These are phyloP conservation scores for Aspergillus ruber DNA, from an alignment of 2,329 filamentous ascomycete genomes.

Conservation along the genomic window DNA sequence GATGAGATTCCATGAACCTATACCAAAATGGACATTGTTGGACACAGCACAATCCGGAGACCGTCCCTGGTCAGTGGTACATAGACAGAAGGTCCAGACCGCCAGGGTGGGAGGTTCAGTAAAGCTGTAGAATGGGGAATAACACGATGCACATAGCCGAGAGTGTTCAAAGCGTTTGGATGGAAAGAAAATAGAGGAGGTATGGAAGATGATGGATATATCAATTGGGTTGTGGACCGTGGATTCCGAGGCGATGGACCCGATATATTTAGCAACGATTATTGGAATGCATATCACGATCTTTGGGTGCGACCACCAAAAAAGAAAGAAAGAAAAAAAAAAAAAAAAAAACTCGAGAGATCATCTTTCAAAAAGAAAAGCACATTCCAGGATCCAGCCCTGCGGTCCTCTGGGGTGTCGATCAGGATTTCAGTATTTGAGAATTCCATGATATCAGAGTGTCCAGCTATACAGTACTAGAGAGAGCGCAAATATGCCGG, in stretches of 20 bases:
- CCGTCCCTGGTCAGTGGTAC: neutral
- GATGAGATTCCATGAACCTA: neutral
- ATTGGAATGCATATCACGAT: neutral
- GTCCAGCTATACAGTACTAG: too few relatives aligned
- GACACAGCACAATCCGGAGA: neutral
- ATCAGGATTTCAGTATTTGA: too few relatives aligned
- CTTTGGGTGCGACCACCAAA: too few relatives aligned
- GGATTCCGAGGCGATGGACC: neutral
- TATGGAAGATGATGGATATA: neutral
- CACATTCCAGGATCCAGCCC: too few relatives aligned
- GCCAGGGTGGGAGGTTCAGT: neutral
- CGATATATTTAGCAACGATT: neutral
- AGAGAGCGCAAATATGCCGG: too few relatives aligned
- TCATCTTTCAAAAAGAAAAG: too few relatives aligned
- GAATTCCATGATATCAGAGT: too few relatives aligned
- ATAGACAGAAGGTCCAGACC: neutral
- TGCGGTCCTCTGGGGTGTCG: too few relatives aligned
- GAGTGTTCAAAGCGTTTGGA: neutral
- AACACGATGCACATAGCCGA: neutral
- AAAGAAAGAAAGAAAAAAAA: too few relatives aligned
- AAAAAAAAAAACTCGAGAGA: too few relatives aligned
- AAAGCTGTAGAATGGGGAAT: neutral
- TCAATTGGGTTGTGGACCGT: neutral
- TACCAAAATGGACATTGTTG: too few relatives aligned
- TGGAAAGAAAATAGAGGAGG: slow-evolving; percentile 1